Evolutionary conservation across 2,329 filamentous ascomycete genomes (phyloP).

Genomic region (Myrmaecium sp.): DNA sequence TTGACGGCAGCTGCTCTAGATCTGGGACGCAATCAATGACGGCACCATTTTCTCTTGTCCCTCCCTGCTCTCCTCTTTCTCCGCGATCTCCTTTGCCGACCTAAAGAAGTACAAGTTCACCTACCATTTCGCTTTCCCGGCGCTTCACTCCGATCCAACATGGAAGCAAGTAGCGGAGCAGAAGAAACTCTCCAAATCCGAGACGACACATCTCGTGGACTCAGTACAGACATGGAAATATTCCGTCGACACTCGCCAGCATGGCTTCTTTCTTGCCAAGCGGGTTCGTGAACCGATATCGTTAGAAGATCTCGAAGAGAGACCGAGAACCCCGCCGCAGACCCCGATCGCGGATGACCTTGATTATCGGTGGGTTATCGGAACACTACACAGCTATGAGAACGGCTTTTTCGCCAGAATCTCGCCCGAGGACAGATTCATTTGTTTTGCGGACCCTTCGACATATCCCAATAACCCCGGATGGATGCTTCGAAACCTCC

Average conservation of each 20-base stretch:
- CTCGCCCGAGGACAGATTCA: slow-evolving; percentile 55
- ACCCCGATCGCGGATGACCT: slow-evolving; percentile 36
- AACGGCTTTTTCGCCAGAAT: slow-evolving; percentile 68
- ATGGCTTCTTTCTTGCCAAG: slow-evolving; percentile 93
- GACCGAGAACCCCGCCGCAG: slow-evolving; percentile 24
- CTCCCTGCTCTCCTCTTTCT: slow-evolving; percentile 76
- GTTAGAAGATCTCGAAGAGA: slow-evolving; percentile 10
- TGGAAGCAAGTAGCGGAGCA: slow-evolving; percentile 41
- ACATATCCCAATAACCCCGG: slow-evolving; percentile 76
- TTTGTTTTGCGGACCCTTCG: slow-evolving; percentile 84
- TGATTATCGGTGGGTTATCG: slow-evolving; percentile 62
- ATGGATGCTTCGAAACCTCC: slow-evolving; percentile 81
- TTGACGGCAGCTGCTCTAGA: slow-evolving; percentile 31
- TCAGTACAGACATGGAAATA: slow-evolving; percentile 78
- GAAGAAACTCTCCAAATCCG: slow-evolving; percentile 40
- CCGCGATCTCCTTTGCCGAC: slow-evolving; percentile 82
- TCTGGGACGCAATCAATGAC: slow-evolving; percentile 96
- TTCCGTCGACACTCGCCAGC: slow-evolving; percentile 62
- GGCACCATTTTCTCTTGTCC: slow-evolving; percentile 92
- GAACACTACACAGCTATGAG: slow-evolving; percentile 61
- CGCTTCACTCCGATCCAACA: slow-evolving; percentile 69
- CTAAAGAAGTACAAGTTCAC: slow-evolving; percentile 94
- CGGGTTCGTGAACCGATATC: slow-evolving; percentile 31
- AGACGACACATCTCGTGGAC: slow-evolving; percentile 67
- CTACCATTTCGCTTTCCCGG: slow-evolving; percentile 97